Conservation (phyloP, 225 moss, liverwort and hornwort species). For the Thuidium tamariscinum region DNA sequence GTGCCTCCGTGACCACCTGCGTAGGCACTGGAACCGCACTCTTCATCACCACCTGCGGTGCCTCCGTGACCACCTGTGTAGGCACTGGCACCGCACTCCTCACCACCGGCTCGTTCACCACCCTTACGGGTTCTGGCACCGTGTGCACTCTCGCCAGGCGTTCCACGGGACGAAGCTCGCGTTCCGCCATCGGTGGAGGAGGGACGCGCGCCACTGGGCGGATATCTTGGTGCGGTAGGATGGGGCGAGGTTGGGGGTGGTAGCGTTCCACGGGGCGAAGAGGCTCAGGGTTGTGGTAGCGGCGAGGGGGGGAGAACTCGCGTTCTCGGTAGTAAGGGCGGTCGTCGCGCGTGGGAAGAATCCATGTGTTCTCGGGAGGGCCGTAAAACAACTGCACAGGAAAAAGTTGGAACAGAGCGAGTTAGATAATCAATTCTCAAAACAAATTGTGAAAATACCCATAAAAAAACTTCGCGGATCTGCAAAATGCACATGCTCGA, state of each 20-base stretch:
- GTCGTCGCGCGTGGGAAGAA: slow-evolving; percentile 14
- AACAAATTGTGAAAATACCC: not conserved
- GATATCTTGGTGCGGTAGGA: not conserved
- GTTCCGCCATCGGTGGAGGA: not conserved
- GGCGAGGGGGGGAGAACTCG: slow-evolving; percentile 12
- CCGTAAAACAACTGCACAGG: slow-evolving; percentile 31
- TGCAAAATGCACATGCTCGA: not conserved
- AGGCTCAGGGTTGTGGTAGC: not conserved
- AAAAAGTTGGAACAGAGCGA: too few relatives aligned
- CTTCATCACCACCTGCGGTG: not conserved
- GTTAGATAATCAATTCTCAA: not conserved
- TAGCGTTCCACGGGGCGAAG: not conserved
- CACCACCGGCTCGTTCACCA: slow-evolving; percentile 1
- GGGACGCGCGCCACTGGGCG: not conserved
- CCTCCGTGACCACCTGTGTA: not conserved
- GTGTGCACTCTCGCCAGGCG: slow-evolving; percentile 22
- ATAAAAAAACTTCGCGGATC: not conserved
- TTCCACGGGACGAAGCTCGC: slow-evolving; percentile 3
- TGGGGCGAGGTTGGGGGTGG: not conserved
- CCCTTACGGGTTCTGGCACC: slow-evolving; percentile 1
- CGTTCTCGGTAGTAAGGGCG: slow-evolving; percentile 1
- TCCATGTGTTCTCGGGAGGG: slow-evolving; percentile 23
- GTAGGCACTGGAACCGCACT: not conserved
- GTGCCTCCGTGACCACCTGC: not conserved
- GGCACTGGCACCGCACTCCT: not conserved